A percentile compares a stretch with the other conserved stretches of the same genome.
These are phyloP conservation scores for Lachancea meyersii DNA, from an alignment of 805 yeast genomes.

Conservation along the genomic window DNA sequence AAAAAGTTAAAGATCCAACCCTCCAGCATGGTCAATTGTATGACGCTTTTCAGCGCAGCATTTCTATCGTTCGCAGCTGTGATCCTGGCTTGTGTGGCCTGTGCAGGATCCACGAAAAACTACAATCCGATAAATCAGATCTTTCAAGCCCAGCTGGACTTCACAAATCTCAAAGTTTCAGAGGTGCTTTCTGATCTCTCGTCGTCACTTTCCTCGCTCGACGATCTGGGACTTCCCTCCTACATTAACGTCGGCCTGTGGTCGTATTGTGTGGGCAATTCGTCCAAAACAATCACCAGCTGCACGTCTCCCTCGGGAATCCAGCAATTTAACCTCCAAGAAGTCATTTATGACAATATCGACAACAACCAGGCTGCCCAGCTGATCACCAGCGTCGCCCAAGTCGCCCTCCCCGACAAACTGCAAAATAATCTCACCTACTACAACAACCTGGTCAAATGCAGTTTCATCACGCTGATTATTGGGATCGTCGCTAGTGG, in stretches of 20 bases:
- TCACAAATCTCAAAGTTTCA: slow-evolving; percentile 29
- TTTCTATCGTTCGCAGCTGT: slow-evolving; percentile 39
- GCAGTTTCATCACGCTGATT: slow-evolving; percentile 52
- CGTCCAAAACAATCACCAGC: slow-evolving; percentile 15
- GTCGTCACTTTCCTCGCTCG: slow-evolving; percentile 11
- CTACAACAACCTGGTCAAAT: slow-evolving; percentile 44
- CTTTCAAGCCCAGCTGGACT: slow-evolving; percentile 44
- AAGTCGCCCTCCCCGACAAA: slow-evolving; percentile 47
- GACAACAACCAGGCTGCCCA: slow-evolving; percentile 22
- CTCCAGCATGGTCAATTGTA: slow-evolving; percentile 18
- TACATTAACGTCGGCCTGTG: slow-evolving; percentile 52
- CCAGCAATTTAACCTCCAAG: slow-evolving; percentile 24
- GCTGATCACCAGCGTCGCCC: slow-evolving; percentile 21
- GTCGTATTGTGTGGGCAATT: slow-evolving; percentile 53
- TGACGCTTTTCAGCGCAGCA: slow-evolving; percentile 19
- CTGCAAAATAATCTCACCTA: slow-evolving; percentile 42
- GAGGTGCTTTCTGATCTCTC: slow-evolving; percentile 11
- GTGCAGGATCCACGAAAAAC: slow-evolving; percentile 45
- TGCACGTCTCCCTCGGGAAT: slow-evolving; percentile 30
- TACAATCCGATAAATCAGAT: slow-evolving; percentile 39
- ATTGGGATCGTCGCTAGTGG: slow-evolving; percentile 42
- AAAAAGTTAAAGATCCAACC: neutral
- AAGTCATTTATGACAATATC: slow-evolving; percentile 24
- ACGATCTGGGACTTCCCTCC: slow-evolving; percentile 37
- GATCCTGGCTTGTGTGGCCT: slow-evolving; percentile 43